These are phyloP conservation scores for Fusarium goolgardi DNA, from an alignment of 2,329 filamentous ascomycete genomes.

Conservation along the genomic window DNA sequence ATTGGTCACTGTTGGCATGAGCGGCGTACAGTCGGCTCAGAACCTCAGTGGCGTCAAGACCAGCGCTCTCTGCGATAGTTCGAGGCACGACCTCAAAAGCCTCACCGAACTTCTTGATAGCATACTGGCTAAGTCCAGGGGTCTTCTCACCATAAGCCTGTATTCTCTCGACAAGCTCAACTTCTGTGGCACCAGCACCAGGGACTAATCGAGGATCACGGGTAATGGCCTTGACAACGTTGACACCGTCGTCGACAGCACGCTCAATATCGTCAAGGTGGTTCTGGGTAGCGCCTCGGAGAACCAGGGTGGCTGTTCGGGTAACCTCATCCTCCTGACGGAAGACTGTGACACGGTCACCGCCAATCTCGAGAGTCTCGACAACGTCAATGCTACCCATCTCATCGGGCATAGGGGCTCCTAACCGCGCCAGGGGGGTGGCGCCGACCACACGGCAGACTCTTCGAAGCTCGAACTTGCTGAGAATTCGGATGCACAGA, in stretches of 20 bases:
- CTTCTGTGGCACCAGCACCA: constrained; percentile 93
- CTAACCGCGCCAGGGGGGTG: constrained; percentile 93
- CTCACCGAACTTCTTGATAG: constrained; percentile 97
- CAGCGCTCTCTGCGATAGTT: constrained; percentile 92
- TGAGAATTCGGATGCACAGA: constrained; percentile 94
- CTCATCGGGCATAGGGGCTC: constrained; percentile 99
- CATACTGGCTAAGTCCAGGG: constrained; percentile 91
- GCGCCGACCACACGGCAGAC: constrained; percentile 96
- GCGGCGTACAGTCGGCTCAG: constrained; percentile 92
- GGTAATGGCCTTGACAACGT: constrained; percentile 98
- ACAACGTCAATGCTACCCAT: constrained; percentile 96
- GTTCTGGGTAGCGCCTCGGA: constrained; percentile 96
- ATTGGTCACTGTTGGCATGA: constrained; percentile 88
- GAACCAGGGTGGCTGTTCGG: constrained; percentile 91
- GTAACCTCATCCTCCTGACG: constrained; percentile 94
- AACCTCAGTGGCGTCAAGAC: constrained; percentile 96
- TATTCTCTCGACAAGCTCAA: constrained; percentile 93
- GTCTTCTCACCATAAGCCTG: constrained; percentile 92
- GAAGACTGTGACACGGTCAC: constrained; percentile 98
- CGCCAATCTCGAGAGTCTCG: constrained; percentile 96
- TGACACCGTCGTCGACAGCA: constrained; percentile 97
- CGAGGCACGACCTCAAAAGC: constrained; percentile 97
- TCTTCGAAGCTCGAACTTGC: constrained; percentile 96
- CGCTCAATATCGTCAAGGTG: constrained; percentile 97
- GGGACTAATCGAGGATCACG: constrained; percentile 91